Conservation (phyloP, 176 grass and related monocot genomes). For the Musa acuminata region DNA sequence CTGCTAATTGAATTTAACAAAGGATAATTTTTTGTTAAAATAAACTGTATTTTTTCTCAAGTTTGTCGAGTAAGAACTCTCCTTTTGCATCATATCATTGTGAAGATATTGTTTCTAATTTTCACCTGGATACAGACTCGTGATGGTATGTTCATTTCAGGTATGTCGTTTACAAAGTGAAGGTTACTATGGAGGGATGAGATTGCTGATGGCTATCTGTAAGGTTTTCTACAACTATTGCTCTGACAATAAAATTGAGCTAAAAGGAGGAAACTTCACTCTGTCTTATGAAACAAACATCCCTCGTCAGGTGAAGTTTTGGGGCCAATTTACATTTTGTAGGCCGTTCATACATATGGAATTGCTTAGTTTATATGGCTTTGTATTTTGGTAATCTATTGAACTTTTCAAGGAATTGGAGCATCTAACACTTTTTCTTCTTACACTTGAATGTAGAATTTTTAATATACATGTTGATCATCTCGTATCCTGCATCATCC, state of each 20-base stretch:
- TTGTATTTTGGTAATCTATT: neutral
- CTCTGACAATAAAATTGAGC: constrained; percentile 31
- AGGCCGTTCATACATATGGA: neutral
- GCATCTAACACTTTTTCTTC: neutral
- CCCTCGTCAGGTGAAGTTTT: constrained; percentile 58
- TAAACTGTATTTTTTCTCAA: neutral
- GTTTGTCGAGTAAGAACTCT: neutral
- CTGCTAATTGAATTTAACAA: neutral
- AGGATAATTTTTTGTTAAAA: neutral
- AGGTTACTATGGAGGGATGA: constrained; percentile 71
- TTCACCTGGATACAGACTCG: neutral
- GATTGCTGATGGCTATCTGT: constrained; percentile 68
- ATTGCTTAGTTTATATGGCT: neutral
- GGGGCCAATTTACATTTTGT: neutral
- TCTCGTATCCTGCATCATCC: neutral
- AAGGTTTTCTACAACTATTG: constrained; percentile 66
- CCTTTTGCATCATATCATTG: neutral
- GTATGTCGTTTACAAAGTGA: constrained; percentile 46
- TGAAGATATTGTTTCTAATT: neutral
- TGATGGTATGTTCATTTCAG: constrained; percentile 20
- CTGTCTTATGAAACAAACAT: constrained; percentile 82
- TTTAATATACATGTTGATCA: neutral
- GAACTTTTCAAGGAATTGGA: neutral
- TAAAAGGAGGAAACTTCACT: constrained; percentile 67
- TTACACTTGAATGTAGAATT: neutral